These are phyloP conservation scores for Carpinus viminea DNA, from an alignment of 306 rosid genomes.

Conservation along the genomic window DNA sequence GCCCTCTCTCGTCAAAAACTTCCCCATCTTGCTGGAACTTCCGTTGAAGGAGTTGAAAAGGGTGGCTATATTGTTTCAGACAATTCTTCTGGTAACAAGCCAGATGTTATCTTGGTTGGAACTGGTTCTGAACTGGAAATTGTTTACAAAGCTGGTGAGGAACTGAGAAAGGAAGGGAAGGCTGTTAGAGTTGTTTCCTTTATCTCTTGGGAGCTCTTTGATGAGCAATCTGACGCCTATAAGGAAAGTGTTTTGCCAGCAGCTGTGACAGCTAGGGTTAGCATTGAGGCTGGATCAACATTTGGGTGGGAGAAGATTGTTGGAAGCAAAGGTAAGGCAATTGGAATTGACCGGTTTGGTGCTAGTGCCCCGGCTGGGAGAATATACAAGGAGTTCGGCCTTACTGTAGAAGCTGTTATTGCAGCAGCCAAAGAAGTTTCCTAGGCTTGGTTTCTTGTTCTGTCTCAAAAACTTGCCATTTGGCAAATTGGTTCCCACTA, in stretches of 20 bases:
- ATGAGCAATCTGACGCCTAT: slow-evolving; percentile 82
- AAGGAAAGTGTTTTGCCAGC: slow-evolving; percentile 94
- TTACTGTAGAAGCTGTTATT: slow-evolving; percentile 89
- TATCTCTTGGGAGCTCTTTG: slow-evolving; percentile 91
- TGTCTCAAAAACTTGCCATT: background rate
- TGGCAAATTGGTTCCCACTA: slow-evolving; percentile 30
- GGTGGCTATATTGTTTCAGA: slow-evolving; percentile 88
- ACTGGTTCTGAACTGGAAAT: slow-evolving; percentile 98
- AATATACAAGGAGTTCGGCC: slow-evolving; percentile 86
- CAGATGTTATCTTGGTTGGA: slow-evolving; percentile 87
- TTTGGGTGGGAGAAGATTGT: slow-evolving; percentile 92
- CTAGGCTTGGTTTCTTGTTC: slow-evolving; percentile 30
- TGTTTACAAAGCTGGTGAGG: slow-evolving; percentile 85
- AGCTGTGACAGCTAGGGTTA: slow-evolving; percentile 88
- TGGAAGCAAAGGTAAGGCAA: slow-evolving; percentile 84
- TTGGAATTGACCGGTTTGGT: slow-evolving; percentile 89
- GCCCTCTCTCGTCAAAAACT: slow-evolving; percentile 96
- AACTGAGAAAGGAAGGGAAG: slow-evolving; percentile 89
- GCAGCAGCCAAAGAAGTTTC: slow-evolving; percentile 76
- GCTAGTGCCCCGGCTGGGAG: slow-evolving; percentile 97
- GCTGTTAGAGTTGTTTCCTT: slow-evolving; percentile 87
- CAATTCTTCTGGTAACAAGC: slow-evolving; percentile 91
- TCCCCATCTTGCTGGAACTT: slow-evolving; percentile 78
- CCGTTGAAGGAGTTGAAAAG: slow-evolving; percentile 85
- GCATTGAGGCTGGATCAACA: slow-evolving; percentile 95